Base-by-base conservation (phyloP, 2,329 filamentous ascomycete genomes). In the Ceratocystis cacaofunesta region DNA sequence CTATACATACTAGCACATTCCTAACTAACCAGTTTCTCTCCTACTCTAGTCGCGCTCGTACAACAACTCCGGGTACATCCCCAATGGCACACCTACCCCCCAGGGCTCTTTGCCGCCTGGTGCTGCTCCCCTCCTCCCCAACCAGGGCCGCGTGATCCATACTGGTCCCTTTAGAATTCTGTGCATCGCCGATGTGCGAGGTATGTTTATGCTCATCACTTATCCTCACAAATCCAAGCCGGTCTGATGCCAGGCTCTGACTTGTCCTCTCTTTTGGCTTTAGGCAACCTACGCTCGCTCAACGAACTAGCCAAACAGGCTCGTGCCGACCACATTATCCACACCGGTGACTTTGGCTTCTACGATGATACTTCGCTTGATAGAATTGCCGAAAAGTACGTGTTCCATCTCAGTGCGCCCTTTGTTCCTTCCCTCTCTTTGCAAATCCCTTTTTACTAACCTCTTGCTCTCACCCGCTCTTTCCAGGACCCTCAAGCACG, bases 291-390 rank as follows among this genome's bases (percentile, higher is more conserved):
- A 71, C 86, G 88, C 78, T 96, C 94, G 70, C 81, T 99, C 72
- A 99, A 99, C 78, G 92, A 97, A 68, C 87, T 99, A 68, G 94
- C 94, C 69, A 95, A 90, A 77, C 89, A 94, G 74, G 92, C 94
- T 69, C 89, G 89, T 74, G 94, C 94, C 72, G 91, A 96, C 78
- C 91, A 96, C 78, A 96, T 99, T 76, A 91, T 99, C 73, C 94
- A 99, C 77, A 99, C 94, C 22, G 94, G 94, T 76, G 94, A 99
- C 76, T 99, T 99, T 75, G 94, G 94, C 69, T 99, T 99, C 79
- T 99, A 99, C 79, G 94, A 99, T 76, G 89, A 95, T 72, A 90
- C 87, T 65, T 99, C 94, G 44, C 80, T 99, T 70, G 92, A 97
- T 73, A 88, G 94, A 73, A 97, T 99, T 78, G 94, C 94, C 50